Percentiles rank a stretch among this genome's conserved stretches.
These are phyloP conservation scores for Magnaporthiopsis rhizophila DNA, from an alignment of 2,329 filamentous ascomycete species.

Conservation along the genomic window DNA sequence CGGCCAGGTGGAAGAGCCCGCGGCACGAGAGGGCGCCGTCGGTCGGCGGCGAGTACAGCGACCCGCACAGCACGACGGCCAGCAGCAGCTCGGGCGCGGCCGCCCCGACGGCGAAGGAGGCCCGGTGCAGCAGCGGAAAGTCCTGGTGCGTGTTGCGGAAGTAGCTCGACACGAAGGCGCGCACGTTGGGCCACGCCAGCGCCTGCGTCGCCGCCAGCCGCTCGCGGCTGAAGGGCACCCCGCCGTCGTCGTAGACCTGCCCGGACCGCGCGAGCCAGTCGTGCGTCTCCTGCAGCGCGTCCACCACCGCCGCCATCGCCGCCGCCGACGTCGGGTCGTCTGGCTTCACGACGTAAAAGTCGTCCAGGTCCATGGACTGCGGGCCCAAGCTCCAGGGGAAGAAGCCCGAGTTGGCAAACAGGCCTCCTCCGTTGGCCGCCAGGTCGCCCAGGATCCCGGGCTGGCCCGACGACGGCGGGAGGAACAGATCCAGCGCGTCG, in stretches of 20 bases:
- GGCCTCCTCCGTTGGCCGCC: background rate
- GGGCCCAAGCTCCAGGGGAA: constrained; percentile 11
- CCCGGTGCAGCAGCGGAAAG: constrained; percentile 20
- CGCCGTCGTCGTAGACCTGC: constrained; percentile 11
- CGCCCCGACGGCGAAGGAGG: constrained; percentile 15
- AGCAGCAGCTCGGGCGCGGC: constrained; percentile 7
- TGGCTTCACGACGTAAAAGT: background rate
- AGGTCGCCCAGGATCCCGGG: background rate
- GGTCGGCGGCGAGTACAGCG: constrained; percentile 6
- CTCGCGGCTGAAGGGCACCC: background rate
- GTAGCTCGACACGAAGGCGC: constrained; percentile 15
- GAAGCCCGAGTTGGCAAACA: constrained; percentile 7
- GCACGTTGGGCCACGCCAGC: constrained; percentile 13
- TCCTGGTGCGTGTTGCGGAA: constrained; percentile 20
- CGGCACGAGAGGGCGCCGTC: constrained; percentile 5
- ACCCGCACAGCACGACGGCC: constrained; percentile 5
- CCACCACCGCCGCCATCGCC: constrained; percentile 8
- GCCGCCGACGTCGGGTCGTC: background rate
- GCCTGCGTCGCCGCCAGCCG: constrained; percentile 10
- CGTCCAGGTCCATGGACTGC: constrained; percentile 3
- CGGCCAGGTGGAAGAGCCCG: constrained; percentile 3
- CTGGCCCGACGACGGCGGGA: background rate
- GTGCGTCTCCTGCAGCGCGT: constrained; percentile 12
- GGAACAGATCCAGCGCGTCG: background rate
- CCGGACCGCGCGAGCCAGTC: constrained; percentile 10